Evolutionary conservation across 2,329 filamentous ascomycete species (phyloP).

Genomic region (Rugonectria rugulosa): DNA sequence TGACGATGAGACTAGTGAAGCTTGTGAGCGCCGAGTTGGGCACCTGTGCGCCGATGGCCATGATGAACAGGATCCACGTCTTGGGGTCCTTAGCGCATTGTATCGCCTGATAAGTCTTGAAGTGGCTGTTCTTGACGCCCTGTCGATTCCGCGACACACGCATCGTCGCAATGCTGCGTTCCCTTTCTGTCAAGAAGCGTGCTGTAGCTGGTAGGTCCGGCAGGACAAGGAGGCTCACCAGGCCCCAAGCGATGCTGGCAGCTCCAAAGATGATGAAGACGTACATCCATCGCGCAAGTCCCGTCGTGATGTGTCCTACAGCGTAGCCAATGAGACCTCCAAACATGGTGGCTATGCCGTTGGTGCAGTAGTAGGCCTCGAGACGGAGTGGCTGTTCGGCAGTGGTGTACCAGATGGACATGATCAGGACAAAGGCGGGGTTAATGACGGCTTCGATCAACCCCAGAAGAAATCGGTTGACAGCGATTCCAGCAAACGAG

Average conservation of each 20-base stretch:
- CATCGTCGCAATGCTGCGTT: constrained; percentile 54
- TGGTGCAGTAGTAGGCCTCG: constrained; percentile 39
- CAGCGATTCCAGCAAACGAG: constrained; percentile 5
- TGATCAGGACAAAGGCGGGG: constrained; percentile 14
- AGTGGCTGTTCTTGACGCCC: constrained; percentile 73
- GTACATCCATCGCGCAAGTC: constrained; percentile 61
- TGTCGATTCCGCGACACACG: constrained; percentile 70
- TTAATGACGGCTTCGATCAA: constrained; percentile 7
- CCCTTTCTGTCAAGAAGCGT: constrained; percentile 64
- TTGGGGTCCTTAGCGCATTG: constrained; percentile 59
- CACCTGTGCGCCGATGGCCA: constrained; percentile 49
- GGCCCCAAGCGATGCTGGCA: constrained; percentile 62
- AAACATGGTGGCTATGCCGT: constrained; percentile 68
- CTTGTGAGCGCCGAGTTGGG: constrained; percentile 18
- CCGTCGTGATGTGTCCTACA: constrained; percentile 64
- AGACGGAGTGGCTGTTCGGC: constrained; percentile 2
- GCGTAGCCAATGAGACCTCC: constrained; percentile 67
- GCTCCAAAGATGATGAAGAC: constrained; percentile 67
- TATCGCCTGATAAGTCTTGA: constrained; percentile 68
- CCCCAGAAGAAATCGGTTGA: constrained; percentile 8
- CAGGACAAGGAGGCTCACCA: constrained; percentile 63
- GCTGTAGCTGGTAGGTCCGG: constrained; percentile 70
- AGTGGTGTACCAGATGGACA: constrained; percentile 16
- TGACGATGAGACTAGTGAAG: constrained; percentile 44
- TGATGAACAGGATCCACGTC: constrained; percentile 63